Evolutionary conservation across 2,329 filamentous ascomycete species (phyloP).

Genomic region (Aspergillus sp.): DNA sequence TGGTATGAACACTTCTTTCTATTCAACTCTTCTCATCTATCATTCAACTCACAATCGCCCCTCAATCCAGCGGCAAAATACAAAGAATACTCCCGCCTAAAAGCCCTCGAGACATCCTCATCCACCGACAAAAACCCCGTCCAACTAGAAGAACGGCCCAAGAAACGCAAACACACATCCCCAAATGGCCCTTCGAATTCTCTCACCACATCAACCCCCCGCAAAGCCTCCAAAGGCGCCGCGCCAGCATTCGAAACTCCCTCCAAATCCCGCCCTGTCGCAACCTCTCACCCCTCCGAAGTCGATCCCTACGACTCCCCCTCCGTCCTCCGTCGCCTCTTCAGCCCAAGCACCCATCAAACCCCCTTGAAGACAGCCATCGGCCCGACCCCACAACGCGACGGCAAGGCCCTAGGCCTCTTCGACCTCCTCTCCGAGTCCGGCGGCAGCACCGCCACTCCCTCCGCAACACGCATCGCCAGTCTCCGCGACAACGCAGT

Average conservation of each 20-base stretch:
- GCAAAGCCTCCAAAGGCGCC: conserved; percentile 33
- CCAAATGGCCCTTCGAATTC: conserved; percentile 26
- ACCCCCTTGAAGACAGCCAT: conserved; percentile 44
- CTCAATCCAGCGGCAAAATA: conserved; percentile 47
- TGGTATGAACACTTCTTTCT: conserved; percentile 28
- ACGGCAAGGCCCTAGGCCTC: conserved; percentile 50
- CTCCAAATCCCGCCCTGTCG: conserved; percentile 27
- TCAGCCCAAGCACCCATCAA: conserved; percentile 38
- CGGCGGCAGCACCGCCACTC: conserved; percentile 38
- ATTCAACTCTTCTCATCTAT: background rate
- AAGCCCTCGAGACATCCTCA: conserved; percentile 31
- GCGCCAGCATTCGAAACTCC: conserved; percentile 32
- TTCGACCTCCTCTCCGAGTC: conserved; percentile 51
- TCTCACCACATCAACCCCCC: conserved; percentile 33
- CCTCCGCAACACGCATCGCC: conserved; percentile 31
- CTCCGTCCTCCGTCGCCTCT: conserved; percentile 38
- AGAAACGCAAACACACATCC: conserved; percentile 37
- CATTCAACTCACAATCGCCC: background rate
- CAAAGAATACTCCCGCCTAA: conserved; percentile 49
- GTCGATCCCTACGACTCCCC: conserved; percentile 51
- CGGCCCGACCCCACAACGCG: conserved; percentile 52
- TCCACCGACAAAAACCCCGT: conserved; percentile 17
- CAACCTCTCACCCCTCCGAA: conserved; percentile 36
- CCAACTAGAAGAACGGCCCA: conserved; percentile 24
- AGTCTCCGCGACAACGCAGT: conserved; percentile 29